A percentile compares a stretch with the other conserved stretches of the same genome.
Evolutionary conservation across 805 yeast genomes (phyloP).

Genomic region (Metschnikowia lunata): DNA sequence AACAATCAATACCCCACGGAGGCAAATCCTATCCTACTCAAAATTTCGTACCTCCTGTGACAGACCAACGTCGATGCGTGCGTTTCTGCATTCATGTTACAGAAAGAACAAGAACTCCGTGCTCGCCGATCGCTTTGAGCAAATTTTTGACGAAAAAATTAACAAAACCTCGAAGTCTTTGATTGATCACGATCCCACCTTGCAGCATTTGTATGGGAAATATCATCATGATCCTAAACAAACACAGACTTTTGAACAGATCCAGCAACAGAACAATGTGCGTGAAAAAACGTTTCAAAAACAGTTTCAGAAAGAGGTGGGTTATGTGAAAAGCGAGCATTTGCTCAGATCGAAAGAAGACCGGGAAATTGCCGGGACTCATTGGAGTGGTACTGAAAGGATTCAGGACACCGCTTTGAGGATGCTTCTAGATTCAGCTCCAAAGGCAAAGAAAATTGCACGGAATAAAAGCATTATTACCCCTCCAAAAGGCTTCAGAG

Average conservation of each 20-base stretch:
- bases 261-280: conserved; percentile 4
- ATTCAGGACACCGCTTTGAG: conserved; percentile 11
- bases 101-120: conserved; percentile 18
- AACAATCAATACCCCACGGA: no score
- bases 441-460: conserved; percentile 8
- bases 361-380: conserved; percentile 5
- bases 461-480: conserved; percentile 16
- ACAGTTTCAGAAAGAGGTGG: conserved; percentile 17
- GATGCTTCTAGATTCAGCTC: conserved; percentile 16
- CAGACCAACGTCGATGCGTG: conserved; percentile 4
- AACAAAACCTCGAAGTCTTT: conserved; percentile 14
- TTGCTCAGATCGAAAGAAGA: conserved; percentile 4
- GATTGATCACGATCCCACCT: conserved; percentile 18
- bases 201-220: conserved; percentile 5
- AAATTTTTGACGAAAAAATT: conserved; percentile 30
- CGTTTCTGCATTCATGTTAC: conserved; percentile 1
- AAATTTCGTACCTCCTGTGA: no score
- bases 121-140: conserved; percentile 28
- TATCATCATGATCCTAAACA: neutral
- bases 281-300: conserved; percentile 5
- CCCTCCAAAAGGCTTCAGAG: conserved; percentile 22
- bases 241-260: conserved; percentile 2
- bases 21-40: no score
- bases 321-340: conserved; percentile 29
- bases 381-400: conserved; percentile 15